Percentiles rank a stretch among this genome's conserved stretches.
Evolutionary conservation across 169 alveolate genomes (phyloP).

Genomic region (Perkinsus marinus): DNA sequence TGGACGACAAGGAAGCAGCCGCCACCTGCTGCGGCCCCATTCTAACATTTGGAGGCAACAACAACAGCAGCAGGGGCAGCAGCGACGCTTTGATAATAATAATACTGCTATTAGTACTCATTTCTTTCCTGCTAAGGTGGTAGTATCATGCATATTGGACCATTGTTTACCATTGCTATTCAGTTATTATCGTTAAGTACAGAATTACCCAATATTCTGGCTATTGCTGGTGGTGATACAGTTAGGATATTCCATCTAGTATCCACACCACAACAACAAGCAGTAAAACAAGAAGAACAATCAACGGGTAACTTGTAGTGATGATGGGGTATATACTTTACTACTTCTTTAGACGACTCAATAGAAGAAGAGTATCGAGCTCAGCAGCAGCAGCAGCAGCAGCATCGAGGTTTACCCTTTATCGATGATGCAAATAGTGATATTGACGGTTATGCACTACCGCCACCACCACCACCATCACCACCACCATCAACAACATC

Average conservation of each 20-base stretch:
- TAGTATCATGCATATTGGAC: neutral
- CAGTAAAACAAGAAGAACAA: neutral
- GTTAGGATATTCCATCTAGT: neutral
- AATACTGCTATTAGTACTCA: neutral
- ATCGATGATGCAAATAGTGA: neutral
- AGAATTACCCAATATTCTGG: neutral
- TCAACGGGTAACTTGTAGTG: neutral
- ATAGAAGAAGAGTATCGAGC: too few species aligned
- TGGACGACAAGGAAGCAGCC: too few species aligned
- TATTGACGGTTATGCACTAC: neutral
- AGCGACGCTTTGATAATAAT: too few species aligned
- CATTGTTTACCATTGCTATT: neutral
- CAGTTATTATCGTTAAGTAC: neutral
- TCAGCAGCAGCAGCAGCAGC: too few species aligned
- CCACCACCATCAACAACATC: too few species aligned
- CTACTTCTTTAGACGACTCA: too few species aligned
- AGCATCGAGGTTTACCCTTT: too few species aligned
- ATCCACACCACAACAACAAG: neutral
- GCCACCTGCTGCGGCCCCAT: too few species aligned
- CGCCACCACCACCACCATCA: too few species aligned
- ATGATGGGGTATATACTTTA: neutral
- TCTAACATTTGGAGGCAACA: too few species aligned
- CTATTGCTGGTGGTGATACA: neutral
- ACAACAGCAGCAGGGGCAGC: too few species aligned
- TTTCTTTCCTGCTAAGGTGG: neutral